phyloP scores from a whole-genome alignment of 2,329 filamentous ascomycete genomes.

The Alternaria solani region DNA sequence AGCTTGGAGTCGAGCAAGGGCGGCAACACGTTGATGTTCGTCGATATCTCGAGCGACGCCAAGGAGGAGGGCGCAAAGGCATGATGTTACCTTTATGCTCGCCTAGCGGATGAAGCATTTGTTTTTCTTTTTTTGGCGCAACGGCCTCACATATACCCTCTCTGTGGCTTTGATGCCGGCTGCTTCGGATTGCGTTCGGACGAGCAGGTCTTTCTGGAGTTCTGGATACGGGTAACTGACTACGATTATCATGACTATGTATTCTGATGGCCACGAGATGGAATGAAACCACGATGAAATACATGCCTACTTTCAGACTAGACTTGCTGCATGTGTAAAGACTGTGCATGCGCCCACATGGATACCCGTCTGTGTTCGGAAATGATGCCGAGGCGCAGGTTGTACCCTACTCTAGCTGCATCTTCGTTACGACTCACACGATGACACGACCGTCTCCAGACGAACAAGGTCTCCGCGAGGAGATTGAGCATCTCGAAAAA shows the following conservation, averaged over 20 bases:
- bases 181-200: not conserved
- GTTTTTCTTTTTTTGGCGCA: constrained; percentile 1
- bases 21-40: constrained; percentile 45
- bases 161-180: constrained; percentile 1
- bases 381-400: constrained; percentile 33
- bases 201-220: constrained; percentile 4
- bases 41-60: constrained; percentile 42
- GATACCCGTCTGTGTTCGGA: constrained; percentile 16
- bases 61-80: constrained; percentile 11
- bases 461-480: constrained; percentile 53
- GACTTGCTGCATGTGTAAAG: not conserved
- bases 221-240: constrained; percentile 7
- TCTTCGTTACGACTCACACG: constrained; percentile 21
- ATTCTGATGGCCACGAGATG: constrained; percentile 6
- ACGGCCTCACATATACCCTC: constrained; percentile 6
- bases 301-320: not conserved
- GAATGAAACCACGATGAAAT: not conserved
- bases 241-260: constrained; percentile 25
- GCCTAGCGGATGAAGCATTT: not conserved
- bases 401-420: constrained; percentile 14
- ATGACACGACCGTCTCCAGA: constrained; percentile 37
- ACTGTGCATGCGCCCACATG: constrained; percentile 3
- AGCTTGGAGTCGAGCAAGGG: constrained; percentile 49
- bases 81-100: not conserved
- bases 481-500: constrained; percentile 67